Evolutionary conservation across 2,329 filamentous ascomycete species (phyloP).

Genomic region (Huntiella bhutanensis): DNA sequence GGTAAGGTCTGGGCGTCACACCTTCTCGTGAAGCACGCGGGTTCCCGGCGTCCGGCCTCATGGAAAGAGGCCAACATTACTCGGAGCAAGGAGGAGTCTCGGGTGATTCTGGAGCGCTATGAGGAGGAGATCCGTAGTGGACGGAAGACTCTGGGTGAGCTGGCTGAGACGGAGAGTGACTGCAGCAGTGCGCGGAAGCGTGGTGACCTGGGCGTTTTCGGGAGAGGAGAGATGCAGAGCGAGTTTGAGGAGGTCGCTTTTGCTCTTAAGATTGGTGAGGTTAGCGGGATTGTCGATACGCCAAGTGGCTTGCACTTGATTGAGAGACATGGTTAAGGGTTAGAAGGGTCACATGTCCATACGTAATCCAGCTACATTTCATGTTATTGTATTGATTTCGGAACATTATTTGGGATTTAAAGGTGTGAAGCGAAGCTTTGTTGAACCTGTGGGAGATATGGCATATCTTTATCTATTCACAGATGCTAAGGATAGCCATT

Average conservation of each 20-base stretch:
- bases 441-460: too few species aligned
- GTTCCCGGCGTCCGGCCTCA: slow-evolving; percentile 73
- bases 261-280: slow-evolving; percentile 65
- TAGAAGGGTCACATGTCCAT: too few species aligned
- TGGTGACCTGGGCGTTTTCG: slow-evolving; percentile 90
- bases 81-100: slow-evolving; percentile 71
- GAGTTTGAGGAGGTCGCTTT: slow-evolving; percentile 96
- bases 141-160: slow-evolving; percentile 51
- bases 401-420: too few species aligned
- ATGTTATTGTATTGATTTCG: too few species aligned
- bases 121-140: slow-evolving; percentile 59
- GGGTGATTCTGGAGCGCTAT: slow-evolving; percentile 54
- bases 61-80: slow-evolving; percentile 86
- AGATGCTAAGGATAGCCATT: background rate
- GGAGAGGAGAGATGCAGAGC: slow-evolving; percentile 90
- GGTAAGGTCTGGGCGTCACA: slow-evolving; percentile 90
- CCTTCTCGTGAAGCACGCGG: slow-evolving; percentile 80
- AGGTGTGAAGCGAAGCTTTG: too few species aligned
- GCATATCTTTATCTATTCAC: background rate
- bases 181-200: slow-evolving; percentile 89
- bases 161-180: slow-evolving; percentile 79
- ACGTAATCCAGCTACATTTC: too few species aligned
- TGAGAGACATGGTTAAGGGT: slow-evolving; percentile 46
- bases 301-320: slow-evolving; percentile 91
- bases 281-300: slow-evolving; percentile 77